phyloP scores from a whole-genome alignment of 192 early-diverging fungal genomes.

The Fimicolochytrium jonesii region DNA sequence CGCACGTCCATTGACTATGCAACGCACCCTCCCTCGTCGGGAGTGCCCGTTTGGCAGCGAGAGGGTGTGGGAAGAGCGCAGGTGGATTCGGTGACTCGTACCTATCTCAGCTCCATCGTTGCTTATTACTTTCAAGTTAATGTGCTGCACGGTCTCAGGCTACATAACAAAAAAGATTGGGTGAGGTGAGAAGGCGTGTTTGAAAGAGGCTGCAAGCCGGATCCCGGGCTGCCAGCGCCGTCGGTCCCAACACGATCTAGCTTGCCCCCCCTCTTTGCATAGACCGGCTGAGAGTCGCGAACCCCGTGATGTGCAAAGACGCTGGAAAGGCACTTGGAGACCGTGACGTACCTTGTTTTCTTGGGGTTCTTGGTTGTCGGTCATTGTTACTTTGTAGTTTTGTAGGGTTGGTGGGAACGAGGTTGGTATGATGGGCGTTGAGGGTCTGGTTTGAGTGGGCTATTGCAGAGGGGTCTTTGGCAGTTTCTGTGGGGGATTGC shows the following conservation, averaged over 20 bases:
- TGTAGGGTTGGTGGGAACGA: no score
- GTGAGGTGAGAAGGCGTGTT: no score
- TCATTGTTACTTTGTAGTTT: no score
- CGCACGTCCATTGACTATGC: not conserved
- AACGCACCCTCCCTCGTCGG: not conserved
- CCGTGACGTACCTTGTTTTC: conserved; percentile 2
- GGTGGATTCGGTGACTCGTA: conserved; percentile 45
- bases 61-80: not conserved
- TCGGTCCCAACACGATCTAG: not conserved
- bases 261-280: not conserved
- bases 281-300: not conserved
- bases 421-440: no score
- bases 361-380: conserved; percentile 1
- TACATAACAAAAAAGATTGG: not conserved
- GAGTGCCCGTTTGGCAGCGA: no score
- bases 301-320: not conserved
- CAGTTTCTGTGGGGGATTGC: no score
- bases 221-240: no score
- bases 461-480: no score
- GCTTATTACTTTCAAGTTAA: conserved; percentile 89
- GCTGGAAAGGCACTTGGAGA: not conserved
- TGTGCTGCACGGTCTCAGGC: conserved; percentile 58
- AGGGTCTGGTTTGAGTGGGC: no score
- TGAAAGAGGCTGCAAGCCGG: no score
- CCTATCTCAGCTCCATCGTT: conserved; percentile 51